Evolutionary conservation across 208 protist species (phyloP).

Genomic region (Trichomonas gallinae): DNA sequence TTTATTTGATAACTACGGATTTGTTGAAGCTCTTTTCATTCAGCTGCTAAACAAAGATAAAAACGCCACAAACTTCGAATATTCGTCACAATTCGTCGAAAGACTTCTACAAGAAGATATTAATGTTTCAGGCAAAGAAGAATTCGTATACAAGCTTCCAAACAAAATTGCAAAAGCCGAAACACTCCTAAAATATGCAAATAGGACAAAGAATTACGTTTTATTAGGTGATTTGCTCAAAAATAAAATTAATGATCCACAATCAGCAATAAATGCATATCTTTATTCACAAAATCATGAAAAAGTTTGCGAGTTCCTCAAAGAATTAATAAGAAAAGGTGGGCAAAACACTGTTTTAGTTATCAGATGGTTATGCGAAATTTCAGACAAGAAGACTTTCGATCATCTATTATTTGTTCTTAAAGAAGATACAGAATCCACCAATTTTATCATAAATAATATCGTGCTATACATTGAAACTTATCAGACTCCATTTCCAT

Average conservation of each 20-base stretch:
- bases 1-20: neutral
- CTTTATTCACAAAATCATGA: neutral
- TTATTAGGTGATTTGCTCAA: neutral
- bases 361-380: neutral
- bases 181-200: neutral
- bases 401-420: neutral
- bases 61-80: neutral
- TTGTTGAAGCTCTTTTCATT: neutral
- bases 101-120: neutral
- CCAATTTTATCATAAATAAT: neutral
- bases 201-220: neutral
- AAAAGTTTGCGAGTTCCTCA: neutral
- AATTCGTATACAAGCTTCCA: neutral
- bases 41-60: neutral
- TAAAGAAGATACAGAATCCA: neutral
- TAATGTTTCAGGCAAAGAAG: neutral
- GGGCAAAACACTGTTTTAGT: neutral
- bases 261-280: neutral
- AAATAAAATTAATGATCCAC: neutral
- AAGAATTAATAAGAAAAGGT: neutral
- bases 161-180: neutral
- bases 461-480: neutral
- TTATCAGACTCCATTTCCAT: neutral
- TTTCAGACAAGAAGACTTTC: neutral
- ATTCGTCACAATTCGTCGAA: neutral